Evolutionary conservation across 1,284 basidiomycete genomes (phyloP).

Genomic region (Cryptococcus hybrid): DNA sequence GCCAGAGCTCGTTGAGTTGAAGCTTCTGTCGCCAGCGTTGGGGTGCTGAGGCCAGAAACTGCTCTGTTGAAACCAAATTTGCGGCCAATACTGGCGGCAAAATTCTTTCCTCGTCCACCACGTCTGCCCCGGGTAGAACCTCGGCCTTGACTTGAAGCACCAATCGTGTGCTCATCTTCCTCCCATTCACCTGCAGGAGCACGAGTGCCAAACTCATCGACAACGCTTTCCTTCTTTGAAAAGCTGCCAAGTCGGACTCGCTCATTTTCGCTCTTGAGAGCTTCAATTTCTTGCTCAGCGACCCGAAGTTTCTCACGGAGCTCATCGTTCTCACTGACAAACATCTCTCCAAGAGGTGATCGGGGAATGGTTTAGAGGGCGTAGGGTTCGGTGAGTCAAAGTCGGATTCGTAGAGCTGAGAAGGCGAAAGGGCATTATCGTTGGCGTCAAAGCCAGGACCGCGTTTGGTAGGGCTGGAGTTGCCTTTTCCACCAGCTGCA

Average conservation of each 20-base stretch:
- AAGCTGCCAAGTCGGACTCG: conserved; percentile 5
- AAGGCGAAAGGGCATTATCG: conserved; percentile 53
- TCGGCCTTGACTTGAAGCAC: conserved; percentile 23
- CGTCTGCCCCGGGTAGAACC: conserved; percentile 39
- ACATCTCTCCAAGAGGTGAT: conserved; percentile 46
- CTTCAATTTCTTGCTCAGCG: conserved; percentile 43
- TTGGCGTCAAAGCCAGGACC: conserved; percentile 58
- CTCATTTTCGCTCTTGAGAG: conserved; percentile 27
- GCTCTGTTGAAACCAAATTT: conserved; percentile 41
- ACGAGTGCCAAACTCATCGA: conserved; percentile 36
- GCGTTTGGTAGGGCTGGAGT: conserved; percentile 60
- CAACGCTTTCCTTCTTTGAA: conserved; percentile 9
- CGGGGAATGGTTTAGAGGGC: conserved; percentile 60
- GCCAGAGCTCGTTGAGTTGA: conserved; percentile 38
- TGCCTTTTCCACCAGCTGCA: conserved; percentile 54
- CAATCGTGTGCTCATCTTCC: conserved; percentile 23
- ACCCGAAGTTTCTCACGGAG: conserved; percentile 40
- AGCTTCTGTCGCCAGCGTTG: conserved; percentile 36
- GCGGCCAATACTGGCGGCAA: conserved; percentile 33
- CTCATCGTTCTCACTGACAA: conserved; percentile 47
- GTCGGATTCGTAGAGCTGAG: conserved; percentile 45
- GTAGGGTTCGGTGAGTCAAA: conserved; percentile 66
- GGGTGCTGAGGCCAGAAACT: conserved; percentile 20
- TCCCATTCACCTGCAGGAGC: conserved; percentile 25
- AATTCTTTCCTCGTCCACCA: conserved; percentile 33